phyloP scores from a whole-genome alignment of 495 filamentous ascomycete genomes.

The Mycothermus thermophilus region DNA sequence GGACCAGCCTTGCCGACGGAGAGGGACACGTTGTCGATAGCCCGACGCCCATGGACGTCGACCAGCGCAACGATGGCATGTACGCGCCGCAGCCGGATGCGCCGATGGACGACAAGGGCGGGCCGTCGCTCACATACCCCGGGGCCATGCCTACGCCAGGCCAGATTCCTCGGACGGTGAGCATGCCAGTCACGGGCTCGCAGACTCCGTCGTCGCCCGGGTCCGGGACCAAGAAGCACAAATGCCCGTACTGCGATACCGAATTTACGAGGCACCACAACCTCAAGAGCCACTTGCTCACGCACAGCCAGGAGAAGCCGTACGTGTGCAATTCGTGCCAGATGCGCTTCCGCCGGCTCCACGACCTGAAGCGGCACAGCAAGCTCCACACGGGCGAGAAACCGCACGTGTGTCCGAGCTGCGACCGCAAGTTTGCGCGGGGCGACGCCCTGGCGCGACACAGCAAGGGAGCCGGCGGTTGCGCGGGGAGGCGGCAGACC shows the following conservation, averaged over 20 bases:
- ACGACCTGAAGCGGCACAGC: constrained; percentile 90
- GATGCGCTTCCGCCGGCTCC: constrained; percentile 77
- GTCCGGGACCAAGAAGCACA: constrained; percentile 68
- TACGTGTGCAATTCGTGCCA: constrained; percentile 83
- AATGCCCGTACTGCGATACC: constrained; percentile 88
- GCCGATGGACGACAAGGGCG: constrained; percentile 35
- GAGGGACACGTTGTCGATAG: constrained; percentile 26
- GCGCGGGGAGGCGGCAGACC: constrained; percentile 77
- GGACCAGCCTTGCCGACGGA: constrained; percentile 23
- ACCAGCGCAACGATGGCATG: constrained; percentile 19
- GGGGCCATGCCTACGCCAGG: constrained; percentile 29
- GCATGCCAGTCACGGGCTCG: constrained; percentile 49
- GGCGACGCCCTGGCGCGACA: constrained; percentile 91
- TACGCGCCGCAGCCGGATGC: constrained; percentile 30
- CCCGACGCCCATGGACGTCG: constrained; percentile 31
- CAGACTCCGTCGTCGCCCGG: constrained; percentile 34
- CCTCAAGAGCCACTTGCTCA: constrained; percentile 95
- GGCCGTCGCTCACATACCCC: constrained; percentile 30
- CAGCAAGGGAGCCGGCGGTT: constrained; percentile 91
- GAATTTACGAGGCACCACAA: constrained; percentile 98
- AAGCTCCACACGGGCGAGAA: constrained; percentile 96
- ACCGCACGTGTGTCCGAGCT: constrained; percentile 86
- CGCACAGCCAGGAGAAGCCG: constrained; percentile 96
- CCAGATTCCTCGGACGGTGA: constrained; percentile 52
- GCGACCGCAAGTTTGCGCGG: constrained; percentile 84